Evolutionary conservation across 1,139 yeast genomes (phyloP).

Genomic region (Kluyveromyces marxianus): DNA sequence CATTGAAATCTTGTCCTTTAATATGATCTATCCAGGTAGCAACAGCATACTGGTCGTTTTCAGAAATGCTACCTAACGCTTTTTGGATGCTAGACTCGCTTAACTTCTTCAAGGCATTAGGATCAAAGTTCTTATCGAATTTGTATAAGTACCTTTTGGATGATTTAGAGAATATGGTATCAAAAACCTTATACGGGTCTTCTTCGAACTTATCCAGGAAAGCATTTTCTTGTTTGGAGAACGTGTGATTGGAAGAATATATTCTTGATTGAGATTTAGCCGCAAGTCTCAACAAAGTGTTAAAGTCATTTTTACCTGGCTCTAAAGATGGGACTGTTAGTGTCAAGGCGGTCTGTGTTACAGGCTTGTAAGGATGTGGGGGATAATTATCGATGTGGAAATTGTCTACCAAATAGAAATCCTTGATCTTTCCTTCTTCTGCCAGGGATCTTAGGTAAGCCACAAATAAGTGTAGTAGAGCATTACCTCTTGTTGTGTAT

Average conservation of each 20-base stretch:
- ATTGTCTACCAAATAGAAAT: conserved; percentile 25
- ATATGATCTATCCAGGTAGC: conserved; percentile 31
- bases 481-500: conserved; percentile 19
- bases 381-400: conserved; percentile 29
- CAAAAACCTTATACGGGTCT: conserved; percentile 29
- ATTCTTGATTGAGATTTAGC: conserved; percentile 31
- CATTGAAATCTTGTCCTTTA: conserved; percentile 30
- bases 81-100: conserved; percentile 20
- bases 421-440: conserved; percentile 26
- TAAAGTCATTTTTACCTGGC: conserved; percentile 20
- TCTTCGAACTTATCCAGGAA: conserved; percentile 31
- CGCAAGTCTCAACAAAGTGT: conserved; percentile 27
- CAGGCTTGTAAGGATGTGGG: conserved; percentile 27
- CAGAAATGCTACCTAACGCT: conserved; percentile 7
- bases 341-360: conserved; percentile 29
- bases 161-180: conserved; percentile 29
- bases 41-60: conserved; percentile 19
- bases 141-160: conserved; percentile 30
- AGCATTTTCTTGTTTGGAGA: conserved; percentile 30
- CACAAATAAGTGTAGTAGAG: conserved; percentile 28
- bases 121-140: conserved; percentile 27
- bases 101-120: conserved; percentile 21
- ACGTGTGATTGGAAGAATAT: conserved; percentile 30
- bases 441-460: conserved; percentile 28
- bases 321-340: conserved; percentile 27